Percentiles rank a stretch among this genome's conserved stretches.
phyloP scores from a whole-genome alignment of 192 early-diverging fungal genomes.

The Glomus cerebriforme region DNA sequence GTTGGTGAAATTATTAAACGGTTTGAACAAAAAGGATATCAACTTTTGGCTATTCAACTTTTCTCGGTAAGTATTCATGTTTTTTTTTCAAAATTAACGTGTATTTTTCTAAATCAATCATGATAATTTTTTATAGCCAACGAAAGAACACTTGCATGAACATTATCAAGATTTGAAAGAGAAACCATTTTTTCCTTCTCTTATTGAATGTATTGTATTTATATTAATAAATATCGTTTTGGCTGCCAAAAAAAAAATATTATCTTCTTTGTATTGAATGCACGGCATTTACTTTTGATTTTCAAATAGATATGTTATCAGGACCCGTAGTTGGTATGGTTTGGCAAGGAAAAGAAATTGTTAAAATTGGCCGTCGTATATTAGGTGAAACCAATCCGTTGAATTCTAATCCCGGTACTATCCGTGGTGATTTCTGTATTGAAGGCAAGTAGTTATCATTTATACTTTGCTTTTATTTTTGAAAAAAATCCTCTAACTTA shows the following conservation, averaged over 20 bases:
- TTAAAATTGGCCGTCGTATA: slow-evolving; percentile 87
- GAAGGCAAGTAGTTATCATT: slow-evolving; percentile 53
- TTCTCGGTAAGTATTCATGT: slow-evolving; percentile 37
- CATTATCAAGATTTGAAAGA: slow-evolving; percentile 82
- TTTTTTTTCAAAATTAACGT: not conserved
- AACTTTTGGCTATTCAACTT: slow-evolving; percentile 85
- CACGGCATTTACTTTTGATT: not conserved
- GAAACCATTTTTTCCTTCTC: slow-evolving; percentile 90
- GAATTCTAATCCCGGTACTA: slow-evolving; percentile 85
- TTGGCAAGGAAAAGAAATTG: slow-evolving; percentile 85
- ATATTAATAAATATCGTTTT: not conserved
- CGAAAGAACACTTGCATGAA: slow-evolving; percentile 53
- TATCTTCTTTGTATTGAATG: not conserved
- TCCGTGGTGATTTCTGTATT: slow-evolving; percentile 93
- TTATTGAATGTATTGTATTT: slow-evolving; percentile 47
- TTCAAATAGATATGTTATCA: slow-evolving; percentile 71
- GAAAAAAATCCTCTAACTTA: not conserved
- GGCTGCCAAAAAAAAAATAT: not conserved
- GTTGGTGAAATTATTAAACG: slow-evolving; percentile 93
- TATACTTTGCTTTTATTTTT: not conserved
- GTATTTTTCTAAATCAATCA: not conserved
- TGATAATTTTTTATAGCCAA: slow-evolving; percentile 31
- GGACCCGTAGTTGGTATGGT: slow-evolving; percentile 97
- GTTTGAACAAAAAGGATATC: slow-evolving; percentile 89
- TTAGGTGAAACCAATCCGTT: slow-evolving; percentile 94